phyloP scores from a whole-genome alignment of 164 flowering plant species.

The Chloranthus sessilifolius region DNA sequence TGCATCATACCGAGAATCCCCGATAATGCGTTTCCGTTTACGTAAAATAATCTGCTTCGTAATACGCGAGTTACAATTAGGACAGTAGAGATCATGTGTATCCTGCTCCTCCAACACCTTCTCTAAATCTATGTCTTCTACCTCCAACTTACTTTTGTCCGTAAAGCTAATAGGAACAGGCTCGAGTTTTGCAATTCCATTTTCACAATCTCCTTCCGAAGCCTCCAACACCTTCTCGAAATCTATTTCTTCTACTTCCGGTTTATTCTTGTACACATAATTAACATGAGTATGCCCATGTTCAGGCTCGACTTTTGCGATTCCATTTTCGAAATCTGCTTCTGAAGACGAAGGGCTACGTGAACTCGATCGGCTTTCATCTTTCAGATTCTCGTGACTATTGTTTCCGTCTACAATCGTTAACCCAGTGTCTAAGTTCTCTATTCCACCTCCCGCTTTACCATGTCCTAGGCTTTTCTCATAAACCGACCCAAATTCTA shows the following conservation, averaged over 20 bases:
- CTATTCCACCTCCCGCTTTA: slow-evolving; percentile 5
- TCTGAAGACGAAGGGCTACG: too few relatives aligned
- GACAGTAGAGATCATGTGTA: slow-evolving; percentile 79
- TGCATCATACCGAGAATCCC: slow-evolving; percentile 12
- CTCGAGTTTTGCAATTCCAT: slow-evolving; percentile 6
- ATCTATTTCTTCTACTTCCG: slow-evolving; percentile 39
- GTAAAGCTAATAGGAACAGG: slow-evolving; percentile 11
- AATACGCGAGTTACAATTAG: slow-evolving; percentile 74
- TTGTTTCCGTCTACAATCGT: slow-evolving; percentile 6
- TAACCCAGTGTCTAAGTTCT: slow-evolving; percentile 7
- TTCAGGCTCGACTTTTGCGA: slow-evolving; percentile 6
- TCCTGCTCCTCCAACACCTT: slow-evolving; percentile 59
- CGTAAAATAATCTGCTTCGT: slow-evolving; percentile 67
- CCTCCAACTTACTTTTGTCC: slow-evolving; percentile 26
- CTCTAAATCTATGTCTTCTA: slow-evolving; percentile 50
- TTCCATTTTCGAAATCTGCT: slow-evolving; percentile 8
- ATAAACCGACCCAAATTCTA: slow-evolving; percentile 3
- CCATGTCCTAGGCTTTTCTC: slow-evolving; percentile 14
- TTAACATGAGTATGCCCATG: slow-evolving; percentile 16
- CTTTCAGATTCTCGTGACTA: slow-evolving; percentile 10
- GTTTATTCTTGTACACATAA: slow-evolving; percentile 17
- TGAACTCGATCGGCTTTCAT: slow-evolving; percentile 11
- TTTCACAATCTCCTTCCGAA: slow-evolving; percentile 11
- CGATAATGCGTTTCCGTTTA: slow-evolving; percentile 42
- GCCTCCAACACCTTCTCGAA: slow-evolving; percentile 54